Evolutionary conservation across 257 asterid genomes (phyloP).

Genomic region (Solanum gracilifrons): DNA sequence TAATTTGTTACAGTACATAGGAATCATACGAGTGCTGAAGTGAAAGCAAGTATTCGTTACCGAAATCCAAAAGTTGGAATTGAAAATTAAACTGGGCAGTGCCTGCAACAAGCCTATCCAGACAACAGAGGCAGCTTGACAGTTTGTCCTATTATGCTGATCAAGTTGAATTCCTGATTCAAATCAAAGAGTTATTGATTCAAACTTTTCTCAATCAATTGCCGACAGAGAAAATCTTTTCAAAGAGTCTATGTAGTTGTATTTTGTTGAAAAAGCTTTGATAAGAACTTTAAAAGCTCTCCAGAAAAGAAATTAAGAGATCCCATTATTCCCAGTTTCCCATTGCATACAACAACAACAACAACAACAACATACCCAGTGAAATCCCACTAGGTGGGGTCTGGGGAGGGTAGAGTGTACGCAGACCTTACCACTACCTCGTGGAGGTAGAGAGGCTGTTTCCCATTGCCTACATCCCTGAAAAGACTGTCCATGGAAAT

Average conservation of each 20-base stretch:
- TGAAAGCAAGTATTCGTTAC: constrained; percentile 13
- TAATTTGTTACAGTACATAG: not conserved
- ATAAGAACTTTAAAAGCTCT: not conserved
- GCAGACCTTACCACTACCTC: too few relatives aligned
- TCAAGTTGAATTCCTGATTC: not conserved
- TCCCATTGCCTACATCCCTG: constrained; percentile 67
- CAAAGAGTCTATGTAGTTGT: not conserved
- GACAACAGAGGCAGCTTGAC: not conserved
- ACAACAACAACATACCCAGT: too few relatives aligned
- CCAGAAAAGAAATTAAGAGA: constrained; percentile 23
- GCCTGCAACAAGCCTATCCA: constrained; percentile 34
- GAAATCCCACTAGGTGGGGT: too few relatives aligned
- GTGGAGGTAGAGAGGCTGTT: too few relatives aligned
- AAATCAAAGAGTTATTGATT: not conserved
- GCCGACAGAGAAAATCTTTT: not conserved
- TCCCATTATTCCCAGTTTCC: constrained; percentile 66
- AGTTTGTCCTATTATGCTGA: not conserved
- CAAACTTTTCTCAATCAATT: not conserved
- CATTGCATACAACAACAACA: constrained; percentile 63
- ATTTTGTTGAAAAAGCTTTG: not conserved
- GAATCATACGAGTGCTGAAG: not conserved
- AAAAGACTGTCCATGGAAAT: constrained; percentile 57
- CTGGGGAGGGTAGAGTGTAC: too few relatives aligned
- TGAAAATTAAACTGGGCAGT: constrained; percentile 62
- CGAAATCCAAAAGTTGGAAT: constrained; percentile 28